These are phyloP conservation scores for Datisca glomerata DNA, from an alignment of 306 rosid species.

Conservation along the genomic window DNA sequence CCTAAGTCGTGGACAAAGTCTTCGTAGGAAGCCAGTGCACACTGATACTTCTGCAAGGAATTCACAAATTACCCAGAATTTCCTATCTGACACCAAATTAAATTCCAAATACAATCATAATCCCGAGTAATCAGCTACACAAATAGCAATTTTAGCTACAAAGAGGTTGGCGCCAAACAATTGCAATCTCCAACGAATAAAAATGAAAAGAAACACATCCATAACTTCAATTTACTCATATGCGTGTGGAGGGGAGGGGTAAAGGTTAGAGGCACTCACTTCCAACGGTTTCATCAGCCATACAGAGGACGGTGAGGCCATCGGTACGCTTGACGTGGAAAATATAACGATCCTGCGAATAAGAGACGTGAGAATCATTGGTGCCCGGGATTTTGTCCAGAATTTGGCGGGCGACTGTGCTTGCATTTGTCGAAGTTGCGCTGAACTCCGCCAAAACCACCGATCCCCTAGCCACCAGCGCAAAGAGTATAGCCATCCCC, in stretches of 20 bases:
- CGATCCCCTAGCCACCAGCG: constrained; percentile 87
- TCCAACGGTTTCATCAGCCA: constrained; percentile 93
- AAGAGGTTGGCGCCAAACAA: too few species aligned
- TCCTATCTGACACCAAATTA: too few species aligned
- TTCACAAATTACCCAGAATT: too few species aligned
- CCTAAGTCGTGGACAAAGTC: too few species aligned
- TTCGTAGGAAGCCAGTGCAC: too few species aligned
- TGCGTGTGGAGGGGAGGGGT: not conserved
- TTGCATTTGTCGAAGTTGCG: constrained; percentile 72
- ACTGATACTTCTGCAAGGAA: too few species aligned
- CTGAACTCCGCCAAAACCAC: constrained; percentile 80
- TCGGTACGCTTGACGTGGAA: constrained; percentile 96
- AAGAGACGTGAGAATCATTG: constrained; percentile 69
- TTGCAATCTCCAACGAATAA: too few species aligned
- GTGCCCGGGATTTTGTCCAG: constrained; percentile 74
- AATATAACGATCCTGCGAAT: constrained; percentile 88
- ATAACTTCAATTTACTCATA: too few species aligned
- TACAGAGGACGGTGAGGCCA: constrained; percentile 95
- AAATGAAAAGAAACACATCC: too few species aligned
- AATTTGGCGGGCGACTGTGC: constrained; percentile 65
- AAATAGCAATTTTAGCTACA: too few species aligned
- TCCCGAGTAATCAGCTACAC: too few species aligned
- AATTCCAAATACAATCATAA: too few species aligned
- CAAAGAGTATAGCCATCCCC: constrained; percentile 69
- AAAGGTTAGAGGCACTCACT: constrained; percentile 35